phyloP scores from a whole-genome alignment of 768 basidiomycete genomes.

The Russula lepida region DNA sequence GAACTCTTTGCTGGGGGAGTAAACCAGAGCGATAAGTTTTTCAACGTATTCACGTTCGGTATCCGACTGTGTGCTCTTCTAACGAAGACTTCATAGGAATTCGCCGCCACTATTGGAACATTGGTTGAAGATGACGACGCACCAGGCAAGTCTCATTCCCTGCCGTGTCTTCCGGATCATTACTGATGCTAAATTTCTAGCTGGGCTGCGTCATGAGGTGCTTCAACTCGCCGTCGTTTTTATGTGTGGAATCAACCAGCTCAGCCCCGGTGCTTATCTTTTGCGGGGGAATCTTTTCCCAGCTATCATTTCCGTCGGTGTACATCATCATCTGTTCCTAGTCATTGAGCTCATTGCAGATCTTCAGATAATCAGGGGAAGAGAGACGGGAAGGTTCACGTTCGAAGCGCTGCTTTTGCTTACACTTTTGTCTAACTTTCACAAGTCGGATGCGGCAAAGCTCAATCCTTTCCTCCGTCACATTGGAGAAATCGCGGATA shows the following conservation, averaged over 20 bases:
- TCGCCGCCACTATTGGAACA: conserved; percentile 40
- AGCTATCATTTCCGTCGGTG: conserved; percentile 40
- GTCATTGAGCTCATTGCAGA: background rate
- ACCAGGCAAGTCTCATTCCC: conserved; percentile 33
- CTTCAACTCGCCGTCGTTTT: conserved; percentile 52
- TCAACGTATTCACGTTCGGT: conserved; percentile 36
- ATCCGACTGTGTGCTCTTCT: background rate
- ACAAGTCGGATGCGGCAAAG: conserved; percentile 62
- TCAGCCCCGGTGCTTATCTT: conserved; percentile 67
- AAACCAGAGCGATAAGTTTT: conserved; percentile 46
- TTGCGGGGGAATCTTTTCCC: conserved; percentile 55
- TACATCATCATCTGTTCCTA: background rate
- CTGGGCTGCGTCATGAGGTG: conserved; percentile 40
- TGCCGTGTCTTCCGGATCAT: background rate
- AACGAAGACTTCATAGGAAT: conserved; percentile 31
- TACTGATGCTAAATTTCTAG: conserved; percentile 33
- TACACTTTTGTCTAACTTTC: conserved; percentile 60
- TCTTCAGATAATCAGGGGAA: conserved; percentile 45
- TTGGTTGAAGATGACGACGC: conserved; percentile 38
- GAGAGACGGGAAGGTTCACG: conserved; percentile 45
- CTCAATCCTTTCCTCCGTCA: conserved; percentile 56
- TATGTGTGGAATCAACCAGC: conserved; percentile 49
- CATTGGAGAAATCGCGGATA: conserved; percentile 41
- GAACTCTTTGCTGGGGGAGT: conserved; percentile 57
- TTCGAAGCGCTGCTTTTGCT: conserved; percentile 55